Percentiles rank a stretch among this genome's conserved stretches.
Conservation (phyloP, 139 green algal genomes). For the Pleodorina starrii region DNA sequence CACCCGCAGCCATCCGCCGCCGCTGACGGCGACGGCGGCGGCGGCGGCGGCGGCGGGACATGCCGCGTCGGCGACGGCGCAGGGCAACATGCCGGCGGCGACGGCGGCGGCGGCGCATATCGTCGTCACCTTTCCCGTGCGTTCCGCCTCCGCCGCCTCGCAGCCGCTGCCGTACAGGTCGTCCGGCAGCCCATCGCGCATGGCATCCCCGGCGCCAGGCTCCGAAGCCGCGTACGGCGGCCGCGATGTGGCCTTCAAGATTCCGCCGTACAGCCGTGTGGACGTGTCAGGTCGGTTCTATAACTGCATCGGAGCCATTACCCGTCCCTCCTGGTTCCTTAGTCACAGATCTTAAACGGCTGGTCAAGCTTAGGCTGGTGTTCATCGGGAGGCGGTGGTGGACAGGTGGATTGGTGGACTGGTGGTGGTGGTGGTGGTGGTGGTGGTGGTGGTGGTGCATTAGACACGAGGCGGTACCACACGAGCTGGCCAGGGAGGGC, state of each 20-base stretch:
- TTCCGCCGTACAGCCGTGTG: not conserved
- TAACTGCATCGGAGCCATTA: too few species aligned
- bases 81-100: not conserved
- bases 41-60: not conserved
- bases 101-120: not conserved
- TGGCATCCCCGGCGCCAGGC: not conserved
- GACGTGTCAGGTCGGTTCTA: slow-evolving; percentile 15
- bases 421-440: too few species aligned
- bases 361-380: too few species aligned
- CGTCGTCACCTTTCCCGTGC: not conserved
- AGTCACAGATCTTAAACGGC: too few species aligned
- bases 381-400: too few species aligned
- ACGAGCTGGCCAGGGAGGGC: too few species aligned
- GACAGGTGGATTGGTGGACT: too few species aligned
- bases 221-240: not conserved
- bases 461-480: too few species aligned
- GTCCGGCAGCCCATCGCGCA: not conserved
- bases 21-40: not conserved
- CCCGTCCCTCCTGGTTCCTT: too few species aligned
- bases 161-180: not conserved
- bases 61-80: too few species aligned
- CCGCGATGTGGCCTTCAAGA: not conserved
- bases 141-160: not conserved
- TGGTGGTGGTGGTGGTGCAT: too few species aligned
- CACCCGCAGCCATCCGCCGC: too few species aligned